Evolutionary conservation across 192 early-diverging fungal species (phyloP).

Genomic region (Martensiomyces pterosporus): DNA sequence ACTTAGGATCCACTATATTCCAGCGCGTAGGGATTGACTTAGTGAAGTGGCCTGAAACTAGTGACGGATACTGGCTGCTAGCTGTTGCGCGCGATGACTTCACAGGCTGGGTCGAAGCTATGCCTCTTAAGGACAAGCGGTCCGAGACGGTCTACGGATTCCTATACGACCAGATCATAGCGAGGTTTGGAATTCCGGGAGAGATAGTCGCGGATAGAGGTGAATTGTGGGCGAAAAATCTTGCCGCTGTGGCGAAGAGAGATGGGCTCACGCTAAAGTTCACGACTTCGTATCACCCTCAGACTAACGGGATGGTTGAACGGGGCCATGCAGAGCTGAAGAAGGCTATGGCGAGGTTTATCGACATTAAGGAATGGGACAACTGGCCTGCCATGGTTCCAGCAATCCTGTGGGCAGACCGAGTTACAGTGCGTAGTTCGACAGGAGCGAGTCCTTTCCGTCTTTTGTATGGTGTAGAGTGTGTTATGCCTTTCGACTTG

Average conservation of each 20-base stretch:
- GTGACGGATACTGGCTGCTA: not conserved
- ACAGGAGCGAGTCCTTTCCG: constrained; percentile 1
- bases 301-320: constrained; percentile 11
- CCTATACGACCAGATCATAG: constrained; percentile 3
- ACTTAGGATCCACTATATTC: constrained; percentile 6
- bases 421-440: not conserved
- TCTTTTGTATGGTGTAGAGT: constrained; percentile 5
- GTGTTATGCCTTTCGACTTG: constrained; percentile 6
- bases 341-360: not conserved
- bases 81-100: constrained; percentile 8
- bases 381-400: constrained; percentile 1
- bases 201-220: constrained; percentile 3
- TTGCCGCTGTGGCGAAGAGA: not conserved
- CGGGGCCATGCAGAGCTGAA: constrained; percentile 5
- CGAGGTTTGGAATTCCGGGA: constrained; percentile 1
- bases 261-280: constrained; percentile 6
- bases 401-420: constrained; percentile 8
- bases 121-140: constrained; percentile 1
- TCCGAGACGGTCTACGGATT: not conserved
- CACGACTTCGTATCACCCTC: constrained; percentile 6
- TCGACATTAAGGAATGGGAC: not conserved
- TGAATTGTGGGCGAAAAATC: constrained; percentile 5
- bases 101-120: constrained; percentile 8
- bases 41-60: not conserved
- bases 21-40: constrained; percentile 3